phyloP scores from a whole-genome alignment of 768 basidiomycete species.

The Boletus reticuloceps region DNA sequence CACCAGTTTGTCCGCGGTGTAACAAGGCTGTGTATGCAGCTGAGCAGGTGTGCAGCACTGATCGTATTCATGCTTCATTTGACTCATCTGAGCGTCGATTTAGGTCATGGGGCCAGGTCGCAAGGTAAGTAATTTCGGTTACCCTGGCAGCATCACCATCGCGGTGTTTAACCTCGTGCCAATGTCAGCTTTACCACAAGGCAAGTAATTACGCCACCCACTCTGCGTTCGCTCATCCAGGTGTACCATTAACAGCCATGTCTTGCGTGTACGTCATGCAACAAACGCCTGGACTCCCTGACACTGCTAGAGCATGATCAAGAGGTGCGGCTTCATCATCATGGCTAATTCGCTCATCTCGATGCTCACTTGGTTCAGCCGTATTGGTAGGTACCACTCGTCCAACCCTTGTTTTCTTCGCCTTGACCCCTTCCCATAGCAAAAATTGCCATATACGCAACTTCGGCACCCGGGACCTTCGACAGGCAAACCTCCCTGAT shows the following conservation, averaged over 20 bases:
- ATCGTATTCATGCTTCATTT: not conserved
- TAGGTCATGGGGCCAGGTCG: slow-evolving; percentile 86
- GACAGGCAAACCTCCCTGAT: slow-evolving; percentile 67
- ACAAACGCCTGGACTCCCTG: slow-evolving; percentile 74
- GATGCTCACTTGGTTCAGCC: slow-evolving; percentile 28
- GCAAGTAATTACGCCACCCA: slow-evolving; percentile 32
- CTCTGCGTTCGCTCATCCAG: slow-evolving; percentile 1
- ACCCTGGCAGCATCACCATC: not conserved
- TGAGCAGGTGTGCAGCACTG: slow-evolving; percentile 60
- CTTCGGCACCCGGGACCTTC: slow-evolving; percentile 74
- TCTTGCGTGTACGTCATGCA: slow-evolving; percentile 72
- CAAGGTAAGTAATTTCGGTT: slow-evolving; percentile 53
- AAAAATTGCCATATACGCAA: slow-evolving; percentile 79
- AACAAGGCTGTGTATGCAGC: slow-evolving; percentile 80
- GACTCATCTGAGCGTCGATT: slow-evolving; percentile 10
- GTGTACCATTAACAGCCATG: slow-evolving; percentile 53
- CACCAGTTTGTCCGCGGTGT: slow-evolving; percentile 72
- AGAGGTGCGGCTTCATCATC: slow-evolving; percentile 47
- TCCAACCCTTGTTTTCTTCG: not conserved
- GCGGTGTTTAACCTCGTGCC: not conserved
- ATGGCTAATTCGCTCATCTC: not conserved
- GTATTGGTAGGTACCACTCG: slow-evolving; percentile 38
- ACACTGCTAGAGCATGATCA: slow-evolving; percentile 81
- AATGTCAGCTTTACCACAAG: slow-evolving; percentile 73
- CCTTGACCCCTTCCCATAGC: slow-evolving; percentile 39